Base-by-base conservation (phyloP, 345 rosid genomes). In the Ceriops tagal region DNA sequence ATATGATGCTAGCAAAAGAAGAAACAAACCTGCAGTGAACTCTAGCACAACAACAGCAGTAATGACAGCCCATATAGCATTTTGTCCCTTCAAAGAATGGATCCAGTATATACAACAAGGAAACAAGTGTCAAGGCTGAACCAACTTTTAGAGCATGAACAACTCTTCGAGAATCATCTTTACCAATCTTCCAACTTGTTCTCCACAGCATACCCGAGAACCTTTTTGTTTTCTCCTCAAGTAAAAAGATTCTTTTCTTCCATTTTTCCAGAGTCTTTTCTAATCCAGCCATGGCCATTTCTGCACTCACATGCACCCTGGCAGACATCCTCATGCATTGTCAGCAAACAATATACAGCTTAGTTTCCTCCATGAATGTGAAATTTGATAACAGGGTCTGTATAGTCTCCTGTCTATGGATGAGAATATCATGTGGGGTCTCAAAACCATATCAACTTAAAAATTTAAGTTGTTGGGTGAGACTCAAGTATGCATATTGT, bases 1-100 rank as follows among this genome's bases (percentile, higher is more conserved):
- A 2, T 39, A 62, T 15, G 6, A 51, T 20, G 26, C 13, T 8
- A 30, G 5, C 52, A 10, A 3, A 27, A 2, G 3, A 51, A 65
- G 18, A 6, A n/a, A 30, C 28, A 55, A 8, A 87, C 97, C 97
- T 6, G 85, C 90, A 31, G 92, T 86, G 68, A 86, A 92, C 80
- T 89, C 97, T 2, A 89, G 85, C 58, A 89, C 96, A 60, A 92
- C 96, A 22, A 92, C 93, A 37, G 89, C 96, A n/a, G 97, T 89
- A 92, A 89, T 79, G 70, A 88, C 92, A 18, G 96, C 90, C 96
- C 97, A 87, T 5, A 89, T 87, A 32, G 96, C 88, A 75, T 58
- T 84, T 11, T 63, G 69, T 8, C 49, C 82, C 83, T 75, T 90
- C 75, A 65, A 74, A 89, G 77, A 90, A 67, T 22, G 93, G 96